Base-by-base conservation (phyloP, 1,139 yeast genomes). In the Lodderomyces theae region DNA sequence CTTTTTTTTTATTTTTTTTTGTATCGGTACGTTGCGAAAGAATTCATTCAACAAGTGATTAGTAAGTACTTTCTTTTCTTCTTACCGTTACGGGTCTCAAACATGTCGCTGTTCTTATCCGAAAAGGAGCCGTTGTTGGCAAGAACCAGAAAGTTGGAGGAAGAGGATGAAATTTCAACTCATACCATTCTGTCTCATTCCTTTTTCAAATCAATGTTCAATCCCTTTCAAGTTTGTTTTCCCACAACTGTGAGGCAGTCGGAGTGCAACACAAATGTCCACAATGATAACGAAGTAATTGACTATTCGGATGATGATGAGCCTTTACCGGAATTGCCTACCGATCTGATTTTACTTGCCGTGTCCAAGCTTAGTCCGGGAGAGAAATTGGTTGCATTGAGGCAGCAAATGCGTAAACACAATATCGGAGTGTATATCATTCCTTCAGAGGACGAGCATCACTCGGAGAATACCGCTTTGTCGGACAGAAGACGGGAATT, bases 381-480 rank as follows among this genome's bases (percentile, higher is more conserved):
- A 2, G 63, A 61, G 13, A 67, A 58, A 46, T 61, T 77, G 32
- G 36, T 28, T 2, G 47, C 50, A 12, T 53, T 77, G 35, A 59
- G 82, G 32, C 42, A 52, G 24, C 54, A 64, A 41, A 77, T 77
- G 82, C 58, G 52, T 36, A 43, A 57, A 9, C 52, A 66, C 47
- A 61, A 66, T 1, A 62, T 77, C 17, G 74, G 74, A 3, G 80
- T 76, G 2, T 78, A 78, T 49, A 66, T 78, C 24, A 62, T 78
- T 6, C 82, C 83, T 2, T 72, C 79, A n/a, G 82, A 75, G 50
- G 83, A 78, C 52, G 80, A 77, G 45, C 83, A 78, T 51, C 80
- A 72, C 47, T 69, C 78, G 11, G 82, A 78, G 46, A 70, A 75
- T 47, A 74, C 80, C 0, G 69, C 80, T 0, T 54, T 63, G 13